Percentiles rank a stretch among this genome's conserved stretches.
Evolutionary conservation across 2,329 filamentous ascomycete genomes (phyloP).

Genomic region (Chalaropsis thielavioides): DNA sequence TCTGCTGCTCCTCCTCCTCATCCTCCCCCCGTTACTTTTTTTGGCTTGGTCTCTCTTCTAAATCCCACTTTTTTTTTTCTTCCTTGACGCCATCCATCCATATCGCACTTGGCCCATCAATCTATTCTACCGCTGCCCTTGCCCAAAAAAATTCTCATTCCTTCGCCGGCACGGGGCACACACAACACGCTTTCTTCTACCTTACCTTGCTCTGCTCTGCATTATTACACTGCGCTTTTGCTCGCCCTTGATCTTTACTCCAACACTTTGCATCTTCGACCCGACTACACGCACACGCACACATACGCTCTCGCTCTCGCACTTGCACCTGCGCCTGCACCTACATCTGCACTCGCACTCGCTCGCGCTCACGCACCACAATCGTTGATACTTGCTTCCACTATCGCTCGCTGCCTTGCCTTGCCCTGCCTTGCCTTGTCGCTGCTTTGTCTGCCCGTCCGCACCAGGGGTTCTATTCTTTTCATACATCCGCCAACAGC

Average conservation of each 20-base stretch:
- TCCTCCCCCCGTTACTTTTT: slow-evolving; percentile 6
- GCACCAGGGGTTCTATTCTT: slow-evolving; percentile 4
- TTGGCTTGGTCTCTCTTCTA: neutral
- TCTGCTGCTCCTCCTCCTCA: neutral
- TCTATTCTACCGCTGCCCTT: slow-evolving; percentile 11
- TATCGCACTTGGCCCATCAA: neutral
- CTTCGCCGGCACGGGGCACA: slow-evolving; percentile 15
- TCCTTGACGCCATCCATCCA: slow-evolving; percentile 8
- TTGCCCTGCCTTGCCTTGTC: neutral
- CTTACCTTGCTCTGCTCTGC: neutral
- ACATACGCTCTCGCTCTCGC: neutral
- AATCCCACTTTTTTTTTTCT: slow-evolving; percentile 14
- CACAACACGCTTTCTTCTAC: slow-evolving; percentile 5
- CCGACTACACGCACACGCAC: neutral
- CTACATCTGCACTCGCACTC: neutral
- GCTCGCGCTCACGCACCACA: neutral
- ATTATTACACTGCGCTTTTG: slow-evolving; percentile 5
- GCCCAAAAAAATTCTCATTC: slow-evolving; percentile 18
- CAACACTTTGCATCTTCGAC: neutral
- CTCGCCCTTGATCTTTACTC: neutral
- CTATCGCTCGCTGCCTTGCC: neutral
- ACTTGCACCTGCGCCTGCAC: no score
- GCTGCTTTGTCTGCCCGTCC: neutral
- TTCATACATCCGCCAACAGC: neutral
- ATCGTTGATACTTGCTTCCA: neutral